These are phyloP conservation scores for Limonomyces culmigenus DNA, from an alignment of 1,284 basidiomycete species.

Conservation along the genomic window DNA sequence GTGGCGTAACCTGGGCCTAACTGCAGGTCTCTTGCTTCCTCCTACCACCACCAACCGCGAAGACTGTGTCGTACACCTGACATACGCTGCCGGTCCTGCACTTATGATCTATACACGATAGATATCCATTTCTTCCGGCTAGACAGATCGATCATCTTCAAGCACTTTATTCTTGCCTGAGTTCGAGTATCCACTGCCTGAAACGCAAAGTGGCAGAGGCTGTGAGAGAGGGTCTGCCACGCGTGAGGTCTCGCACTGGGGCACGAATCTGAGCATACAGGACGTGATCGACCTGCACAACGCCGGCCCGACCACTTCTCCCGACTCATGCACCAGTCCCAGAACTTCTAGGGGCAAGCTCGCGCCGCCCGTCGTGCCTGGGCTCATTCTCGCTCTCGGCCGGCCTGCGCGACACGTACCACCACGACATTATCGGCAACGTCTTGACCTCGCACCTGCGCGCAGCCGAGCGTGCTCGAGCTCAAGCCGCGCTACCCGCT, in stretches of 20 bases:
- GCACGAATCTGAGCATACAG: constrained; percentile 83
- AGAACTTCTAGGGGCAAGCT: constrained; percentile 47
- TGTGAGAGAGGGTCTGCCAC: too few relatives aligned
- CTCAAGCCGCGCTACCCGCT: constrained; percentile 84
- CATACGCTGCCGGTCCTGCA: too few relatives aligned
- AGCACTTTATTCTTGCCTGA: too few relatives aligned
- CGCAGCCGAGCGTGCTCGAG: constrained; percentile 55
- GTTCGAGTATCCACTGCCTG: too few relatives aligned
- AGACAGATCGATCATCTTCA: too few relatives aligned
- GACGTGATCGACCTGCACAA: constrained; percentile 80
- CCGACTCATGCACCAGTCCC: constrained; percentile 73
- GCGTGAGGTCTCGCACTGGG: constrained; percentile 99
- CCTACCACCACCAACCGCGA: too few relatives aligned
- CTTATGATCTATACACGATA: too few relatives aligned
- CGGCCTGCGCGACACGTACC: constrained; percentile 71
- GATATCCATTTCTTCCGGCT: too few relatives aligned
- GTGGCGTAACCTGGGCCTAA: too few relatives aligned
- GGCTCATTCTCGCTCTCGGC: constrained; percentile 68
- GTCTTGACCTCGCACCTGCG: constrained; percentile 84
- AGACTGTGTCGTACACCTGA: too few relatives aligned
- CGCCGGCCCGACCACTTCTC: constrained; percentile 94
- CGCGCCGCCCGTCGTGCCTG: constrained; percentile 55
- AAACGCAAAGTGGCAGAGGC: too few relatives aligned
- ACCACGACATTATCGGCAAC: constrained; percentile 85
- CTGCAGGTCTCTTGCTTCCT: too few relatives aligned